Evolutionary conservation across 805 yeast species (phyloP).

Genomic region (Lipomyces oligophaga): DNA sequence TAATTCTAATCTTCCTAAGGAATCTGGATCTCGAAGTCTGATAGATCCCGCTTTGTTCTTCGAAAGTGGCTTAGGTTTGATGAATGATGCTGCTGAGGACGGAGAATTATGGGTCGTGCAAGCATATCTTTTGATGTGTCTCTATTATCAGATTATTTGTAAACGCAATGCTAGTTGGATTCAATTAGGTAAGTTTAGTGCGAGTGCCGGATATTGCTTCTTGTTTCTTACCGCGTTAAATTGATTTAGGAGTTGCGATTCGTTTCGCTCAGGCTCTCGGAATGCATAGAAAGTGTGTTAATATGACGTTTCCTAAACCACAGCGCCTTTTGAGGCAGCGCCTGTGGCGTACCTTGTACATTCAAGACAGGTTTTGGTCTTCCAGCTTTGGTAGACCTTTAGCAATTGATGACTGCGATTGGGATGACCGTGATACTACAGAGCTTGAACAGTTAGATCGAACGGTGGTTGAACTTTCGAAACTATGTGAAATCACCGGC

Average conservation of each 20-base stretch:
- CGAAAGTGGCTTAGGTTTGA: slow-evolving; percentile 38
- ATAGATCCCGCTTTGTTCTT: slow-evolving; percentile 38
- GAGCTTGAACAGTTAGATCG: slow-evolving; percentile 24
- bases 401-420: slow-evolving; percentile 29
- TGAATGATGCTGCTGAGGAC: slow-evolving; percentile 40
- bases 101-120: slow-evolving; percentile 45
- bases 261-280: slow-evolving; percentile 47
- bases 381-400: slow-evolving; percentile 29
- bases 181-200: slow-evolving; percentile 37
- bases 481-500: slow-evolving; percentile 29
- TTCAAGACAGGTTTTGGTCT: slow-evolving; percentile 30
- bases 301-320: slow-evolving; percentile 29
- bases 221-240: neutral
- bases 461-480: slow-evolving; percentile 26
- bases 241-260: slow-evolving; percentile 37
- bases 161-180: slow-evolving; percentile 45
- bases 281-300: slow-evolving; percentile 36
- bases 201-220: neutral
- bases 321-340: slow-evolving; percentile 28
- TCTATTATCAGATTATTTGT: slow-evolving; percentile 43
- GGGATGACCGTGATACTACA: slow-evolving; percentile 30
- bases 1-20: neutral
- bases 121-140: slow-evolving; percentile 41
- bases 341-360: slow-evolving; percentile 31
- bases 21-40: slow-evolving; percentile 4